These are phyloP conservation scores for Agapanthus africanus DNA, from an alignment of 106 monocot species.

Conservation along the genomic window DNA sequence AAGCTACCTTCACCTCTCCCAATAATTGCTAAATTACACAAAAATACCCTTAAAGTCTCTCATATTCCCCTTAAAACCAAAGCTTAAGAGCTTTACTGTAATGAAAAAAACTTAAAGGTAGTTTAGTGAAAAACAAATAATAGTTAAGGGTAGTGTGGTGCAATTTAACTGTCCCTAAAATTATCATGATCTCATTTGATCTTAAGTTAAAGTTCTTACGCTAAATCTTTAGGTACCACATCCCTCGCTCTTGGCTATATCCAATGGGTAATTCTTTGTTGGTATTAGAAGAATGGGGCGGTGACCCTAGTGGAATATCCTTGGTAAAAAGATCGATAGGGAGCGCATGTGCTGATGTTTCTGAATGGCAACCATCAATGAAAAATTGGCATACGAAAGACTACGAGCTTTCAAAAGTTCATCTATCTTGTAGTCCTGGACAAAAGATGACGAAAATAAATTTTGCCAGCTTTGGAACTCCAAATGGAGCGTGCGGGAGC, in stretches of 20 bases:
- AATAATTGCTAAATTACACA: no score
- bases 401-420: slow-evolving; percentile 48
- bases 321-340: slow-evolving; percentile 57
- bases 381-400: slow-evolving; percentile 47
- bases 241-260: slow-evolving; percentile 79
- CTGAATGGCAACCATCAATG: slow-evolving; percentile 78
- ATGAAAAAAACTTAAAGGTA: no score
- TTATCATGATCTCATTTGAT: no score
- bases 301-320: slow-evolving; percentile 63
- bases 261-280: slow-evolving; percentile 79
- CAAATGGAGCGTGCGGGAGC: slow-evolving; percentile 66
- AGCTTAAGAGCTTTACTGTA: no score
- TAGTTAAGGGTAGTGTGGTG: no score
- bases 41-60: no score
- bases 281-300: slow-evolving; percentile 87
- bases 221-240: slow-evolving; percentile 64
- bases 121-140: no score
- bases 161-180: no score
- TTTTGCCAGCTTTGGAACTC: slow-evolving; percentile 94
- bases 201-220: no score
- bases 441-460: slow-evolving; percentile 64
- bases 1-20: no score
- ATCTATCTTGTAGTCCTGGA: slow-evolving; percentile 53
- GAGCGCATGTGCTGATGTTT: slow-evolving; percentile 72
- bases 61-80: no score